Base-by-base conservation (phyloP, 2,329 filamentous ascomycete genomes). In the Penicillium sp. region DNA sequence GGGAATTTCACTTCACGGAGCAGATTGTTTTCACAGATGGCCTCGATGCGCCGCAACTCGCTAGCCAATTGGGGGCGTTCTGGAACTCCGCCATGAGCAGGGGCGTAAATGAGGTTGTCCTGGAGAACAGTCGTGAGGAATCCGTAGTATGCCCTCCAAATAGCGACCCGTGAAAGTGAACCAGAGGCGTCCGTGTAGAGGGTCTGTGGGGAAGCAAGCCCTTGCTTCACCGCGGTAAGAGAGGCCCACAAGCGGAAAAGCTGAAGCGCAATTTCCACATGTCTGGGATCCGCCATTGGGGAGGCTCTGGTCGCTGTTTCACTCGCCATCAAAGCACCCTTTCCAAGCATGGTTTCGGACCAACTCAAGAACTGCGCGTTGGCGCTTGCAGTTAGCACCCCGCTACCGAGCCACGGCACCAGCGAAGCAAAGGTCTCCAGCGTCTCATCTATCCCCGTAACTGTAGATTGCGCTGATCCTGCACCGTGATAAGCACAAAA, bases 61-160 rank as follows among this genome's bases (percentile, higher is more conserved):
- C 83, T 79, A 46, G 86, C 81, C 62, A 96, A 81, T 62, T 87
- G 85, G 38, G 76, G 76, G 46, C 82, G 82, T 30, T 79, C 77
- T 3, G 82, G 58, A 22, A 38, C 18, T 1, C 65, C 66, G 20
- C 67, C 60, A 27, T 64, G 57, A 2, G 63, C 51, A 28, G 67
- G 55, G 8, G 58, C 55, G 47, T 75, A 86, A 51, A 53, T 42
- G 46, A 70, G 57, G 14, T 54, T 64, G 30, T 83, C 74, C 61
- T 87, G 85, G 6, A 96, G 71, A 31, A 95, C 83, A n/a, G 78
- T 79, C 2, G 91, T 95, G 16, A 96, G 75, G 1, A 88, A 83
- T 40, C 83, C 75, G 67, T 96, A 96, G 69, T 96, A 96, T 56
- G 89, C 84, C 62, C 82, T 85, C 92, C 92, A 96, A 40, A 95